phyloP scores from a whole-genome alignment of 2,329 filamentous ascomycete species.

The Phaeosphaeriaceae sp. region DNA sequence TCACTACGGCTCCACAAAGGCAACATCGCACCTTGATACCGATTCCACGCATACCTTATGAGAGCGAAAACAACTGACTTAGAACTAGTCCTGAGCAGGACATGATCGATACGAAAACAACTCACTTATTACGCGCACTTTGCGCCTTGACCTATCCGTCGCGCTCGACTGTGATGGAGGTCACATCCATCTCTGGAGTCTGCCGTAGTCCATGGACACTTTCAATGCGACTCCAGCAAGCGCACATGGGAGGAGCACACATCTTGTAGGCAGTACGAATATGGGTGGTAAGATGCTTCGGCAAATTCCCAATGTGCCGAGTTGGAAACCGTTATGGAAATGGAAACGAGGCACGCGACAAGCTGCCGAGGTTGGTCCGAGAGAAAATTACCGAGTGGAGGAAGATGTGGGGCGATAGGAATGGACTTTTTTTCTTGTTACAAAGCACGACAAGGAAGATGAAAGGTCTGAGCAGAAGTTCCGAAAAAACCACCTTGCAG shows the following conservation, averaged over 20 bases:
- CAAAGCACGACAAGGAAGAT: not conserved
- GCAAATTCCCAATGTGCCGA: not conserved
- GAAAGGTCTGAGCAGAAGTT: too few relatives aligned
- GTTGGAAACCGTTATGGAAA: not conserved
- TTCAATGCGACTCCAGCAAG: not conserved
- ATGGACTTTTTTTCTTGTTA: not conserved
- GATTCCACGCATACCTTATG: too few relatives aligned
- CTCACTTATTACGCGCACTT: too few relatives aligned
- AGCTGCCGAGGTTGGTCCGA: not conserved
- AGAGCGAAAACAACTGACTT: too few relatives aligned
- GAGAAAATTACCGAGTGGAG: not conserved
- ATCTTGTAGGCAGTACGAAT: not conserved
- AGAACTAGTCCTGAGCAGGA: too few relatives aligned
- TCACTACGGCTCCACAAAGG: too few relatives aligned
- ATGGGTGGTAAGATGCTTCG: too few relatives aligned
- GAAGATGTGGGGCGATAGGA: not conserved
- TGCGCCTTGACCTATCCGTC: not conserved
- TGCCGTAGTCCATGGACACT: too few relatives aligned
- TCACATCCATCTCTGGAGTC: too few relatives aligned
- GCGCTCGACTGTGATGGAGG: not conserved
- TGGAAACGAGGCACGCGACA: not conserved
- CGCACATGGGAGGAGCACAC: not conserved
- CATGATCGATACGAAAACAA: too few relatives aligned
- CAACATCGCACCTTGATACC: too few relatives aligned
- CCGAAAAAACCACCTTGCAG: too few relatives aligned